Percentiles rank a stretch among this genome's conserved stretches.
Evolutionary conservation across 2,329 filamentous ascomycete genomes (phyloP).

Genomic region (Claviceps arundinis): DNA sequence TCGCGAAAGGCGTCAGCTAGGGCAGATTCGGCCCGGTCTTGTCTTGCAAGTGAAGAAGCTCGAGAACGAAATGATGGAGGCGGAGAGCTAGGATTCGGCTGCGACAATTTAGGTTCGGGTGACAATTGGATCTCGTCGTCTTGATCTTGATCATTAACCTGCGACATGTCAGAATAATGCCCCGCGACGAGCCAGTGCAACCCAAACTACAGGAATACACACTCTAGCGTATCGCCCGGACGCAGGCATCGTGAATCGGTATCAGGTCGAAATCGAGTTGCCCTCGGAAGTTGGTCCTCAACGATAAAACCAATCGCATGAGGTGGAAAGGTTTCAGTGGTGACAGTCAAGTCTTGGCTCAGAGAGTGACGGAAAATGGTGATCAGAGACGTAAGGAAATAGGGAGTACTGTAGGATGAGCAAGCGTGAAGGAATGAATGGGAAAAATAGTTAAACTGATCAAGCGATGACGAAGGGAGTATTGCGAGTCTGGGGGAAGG

Average conservation of each 20-base stretch:
- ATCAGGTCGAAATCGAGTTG: not conserved
- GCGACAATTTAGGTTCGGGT: slow-evolving; percentile 16
- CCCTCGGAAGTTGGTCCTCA: not conserved
- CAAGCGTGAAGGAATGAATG: not conserved
- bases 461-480: not conserved
- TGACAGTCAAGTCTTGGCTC: not conserved
- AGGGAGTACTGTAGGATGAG: not conserved
- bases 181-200: not conserved
- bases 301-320: not conserved
- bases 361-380: not conserved
- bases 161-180: not conserved
- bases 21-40: slow-evolving; percentile 52
- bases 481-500: not conserved
- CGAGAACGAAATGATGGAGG: slow-evolving; percentile 83
- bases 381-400: not conserved
- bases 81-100: slow-evolving; percentile 42
- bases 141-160: slow-evolving; percentile 48
- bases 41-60: slow-evolving; percentile 43
- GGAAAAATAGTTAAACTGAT: not conserved
- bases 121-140: slow-evolving; percentile 24
- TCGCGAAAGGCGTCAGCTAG: slow-evolving; percentile 90
- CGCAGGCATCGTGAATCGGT: slow-evolving; percentile 31
- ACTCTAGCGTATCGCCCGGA: slow-evolving; percentile 40
- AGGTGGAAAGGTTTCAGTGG: not conserved
- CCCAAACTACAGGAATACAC: slow-evolving; percentile 13